phyloP scores from a whole-genome alignment of 805 yeast genomes.

The Sungouiella thailandica region DNA sequence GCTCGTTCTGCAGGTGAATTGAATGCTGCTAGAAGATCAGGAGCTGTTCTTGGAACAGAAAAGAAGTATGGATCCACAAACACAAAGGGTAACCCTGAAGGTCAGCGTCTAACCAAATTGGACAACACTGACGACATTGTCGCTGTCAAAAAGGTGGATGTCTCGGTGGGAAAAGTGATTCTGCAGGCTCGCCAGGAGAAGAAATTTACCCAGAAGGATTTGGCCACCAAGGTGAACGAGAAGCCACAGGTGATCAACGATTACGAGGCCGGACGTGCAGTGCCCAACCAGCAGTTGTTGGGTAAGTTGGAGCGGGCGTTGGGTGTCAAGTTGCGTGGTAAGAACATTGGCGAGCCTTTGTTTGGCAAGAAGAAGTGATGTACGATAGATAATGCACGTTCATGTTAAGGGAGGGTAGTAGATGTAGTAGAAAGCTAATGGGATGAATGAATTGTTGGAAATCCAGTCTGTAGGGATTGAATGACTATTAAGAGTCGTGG shows the following conservation, averaged over 20 bases:
- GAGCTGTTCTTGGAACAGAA: conserved; percentile 84
- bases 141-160: conserved; percentile 83
- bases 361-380: conserved; percentile 48
- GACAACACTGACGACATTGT: conserved; percentile 93
- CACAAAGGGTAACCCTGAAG: conserved; percentile 70
- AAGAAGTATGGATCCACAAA: conserved; percentile 77
- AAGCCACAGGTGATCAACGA: conserved; percentile 94
- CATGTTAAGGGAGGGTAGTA: too few relatives aligned
- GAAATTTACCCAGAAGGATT: conserved; percentile 88
- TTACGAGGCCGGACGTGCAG: conserved; percentile 94
- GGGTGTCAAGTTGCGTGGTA: conserved; percentile 94
- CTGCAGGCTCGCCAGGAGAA: conserved; percentile 82
- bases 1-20: conserved; percentile 74
- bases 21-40: conserved; percentile 92
- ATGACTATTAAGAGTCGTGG: too few relatives aligned
- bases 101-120: conserved; percentile 89
- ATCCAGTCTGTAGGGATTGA: too few relatives aligned
- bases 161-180: conserved; percentile 82
- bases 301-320: conserved; percentile 90
- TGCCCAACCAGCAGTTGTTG: conserved; percentile 92
- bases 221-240: conserved; percentile 93
- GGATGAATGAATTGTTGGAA: neutral
- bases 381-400: too few relatives aligned
- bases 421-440: too few relatives aligned
- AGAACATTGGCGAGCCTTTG: conserved; percentile 88